Evolutionary conservation across 2,329 filamentous ascomycete species (phyloP), one percentile per base, ranked within the genome.

Genomic region (Colletotrichum sp.): DNA sequence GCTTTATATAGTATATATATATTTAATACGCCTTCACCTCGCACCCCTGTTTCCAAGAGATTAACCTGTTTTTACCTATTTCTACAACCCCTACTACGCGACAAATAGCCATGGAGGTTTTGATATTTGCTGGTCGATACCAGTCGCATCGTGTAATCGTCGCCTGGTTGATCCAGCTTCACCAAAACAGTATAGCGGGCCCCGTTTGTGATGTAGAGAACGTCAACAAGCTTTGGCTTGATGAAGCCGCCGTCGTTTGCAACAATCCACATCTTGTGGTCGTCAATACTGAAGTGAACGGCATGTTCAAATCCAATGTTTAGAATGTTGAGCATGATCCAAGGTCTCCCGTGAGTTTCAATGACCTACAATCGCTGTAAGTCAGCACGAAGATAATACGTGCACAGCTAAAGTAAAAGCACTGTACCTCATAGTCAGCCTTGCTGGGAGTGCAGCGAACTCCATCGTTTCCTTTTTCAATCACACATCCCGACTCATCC

Each of bases 241-340:
- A 92, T 88, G 80, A 90, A 91, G 7, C 86, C 82, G 6, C 87
- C 89, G 74, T 91, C 90, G 59, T 89, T 87, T 44, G 87, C 88
- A 77, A 89, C 90, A 5, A 91, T 83, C 83, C 85, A 90, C 81
- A 91, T 83, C 27, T 86, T 84, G 64, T 90, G 88, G 65, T 88
- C 86, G 78, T 91, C 90, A 57, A 91, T 88, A 25, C 87, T 87
- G 25, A 69, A 85, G 2, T n/a, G 57, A 4, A 73, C 15, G 5
- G 71, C 71, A 39, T 73, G 71, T n/a, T 73, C 71, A 3, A 73
- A 73, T 9, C 71, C 71, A 5, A 69, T 73, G 6, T 73, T 73
- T 2, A 69, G n/a, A 4, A 73, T 13, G 2, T 73, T 73, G 30
- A 73, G 57, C 71, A 73, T 73, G 7, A 73, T 73, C 71, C 71